Conservation (phyloP, 1,139 yeast genomes). For the Pichia sp. region DNA sequence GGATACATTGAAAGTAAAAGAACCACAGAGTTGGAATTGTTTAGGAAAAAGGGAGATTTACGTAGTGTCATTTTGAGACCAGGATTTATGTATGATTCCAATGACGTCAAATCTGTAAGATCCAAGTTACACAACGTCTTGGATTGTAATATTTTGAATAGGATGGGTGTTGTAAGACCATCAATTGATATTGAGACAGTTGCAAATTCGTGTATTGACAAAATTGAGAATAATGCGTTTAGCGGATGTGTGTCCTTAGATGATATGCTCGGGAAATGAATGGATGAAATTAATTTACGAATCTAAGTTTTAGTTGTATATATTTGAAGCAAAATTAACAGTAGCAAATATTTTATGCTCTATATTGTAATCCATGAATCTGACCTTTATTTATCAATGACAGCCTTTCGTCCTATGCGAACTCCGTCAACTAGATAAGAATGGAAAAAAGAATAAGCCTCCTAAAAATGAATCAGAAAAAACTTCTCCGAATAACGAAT, state of each 20-base stretch:
- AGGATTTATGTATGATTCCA: slow-evolving; percentile 68
- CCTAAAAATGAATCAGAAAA: too few species aligned
- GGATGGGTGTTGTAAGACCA: slow-evolving; percentile 42
- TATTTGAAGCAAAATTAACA: too few species aligned
- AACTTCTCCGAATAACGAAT: too few species aligned
- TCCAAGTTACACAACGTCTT: slow-evolving; percentile 26
- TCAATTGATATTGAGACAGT: slow-evolving; percentile 63
- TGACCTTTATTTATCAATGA: too few species aligned
- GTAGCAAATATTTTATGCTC: too few species aligned
- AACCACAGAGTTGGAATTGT: slow-evolving; percentile 59
- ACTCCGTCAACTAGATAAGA: too few species aligned
- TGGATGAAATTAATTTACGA: too few species aligned
- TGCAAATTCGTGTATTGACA: slow-evolving; percentile 49
- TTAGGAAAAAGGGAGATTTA: slow-evolving; percentile 32
- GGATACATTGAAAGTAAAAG: slow-evolving; percentile 72
- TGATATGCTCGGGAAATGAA: slow-evolving; percentile 27
- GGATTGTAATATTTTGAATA: slow-evolving; percentile 28
- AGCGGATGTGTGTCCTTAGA: slow-evolving; percentile 55
- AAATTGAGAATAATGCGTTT: slow-evolving; percentile 40
- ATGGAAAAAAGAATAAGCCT: too few species aligned
- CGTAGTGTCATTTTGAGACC: slow-evolving; percentile 67
- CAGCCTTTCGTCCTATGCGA: too few species aligned
- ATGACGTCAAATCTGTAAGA: slow-evolving; percentile 22
- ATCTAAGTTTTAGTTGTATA: too few species aligned
- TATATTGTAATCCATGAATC: too few species aligned